Evolutionary conservation across 805 yeast genomes (phyloP), one percentile per base, ranked within the genome.

Genomic region (Starmerella stigmatis): DNA sequence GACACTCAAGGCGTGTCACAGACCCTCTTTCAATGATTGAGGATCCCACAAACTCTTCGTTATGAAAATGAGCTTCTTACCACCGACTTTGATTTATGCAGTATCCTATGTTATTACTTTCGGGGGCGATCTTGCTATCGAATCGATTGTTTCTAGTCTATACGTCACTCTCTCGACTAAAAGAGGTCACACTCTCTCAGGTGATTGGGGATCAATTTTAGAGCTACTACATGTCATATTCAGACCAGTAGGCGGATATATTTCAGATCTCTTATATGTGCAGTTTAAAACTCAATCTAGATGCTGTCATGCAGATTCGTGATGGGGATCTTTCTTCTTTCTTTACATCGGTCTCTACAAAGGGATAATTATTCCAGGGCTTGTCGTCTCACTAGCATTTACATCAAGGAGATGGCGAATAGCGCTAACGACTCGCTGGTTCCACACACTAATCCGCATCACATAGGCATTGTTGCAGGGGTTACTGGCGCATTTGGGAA

Each of bases 381-480:
- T 64, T 16, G 59, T 64, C 33, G 64, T 52, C 1, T 52, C 65
- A 0, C 47, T 64, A 43, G 57, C 58, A 29, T 54, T 64, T 16
- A 55, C 62, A 63, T 52, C 57, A 62, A 64, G 65, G 69, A 65
- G 43, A 64, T 64, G 60, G 68, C 61, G 15, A 64, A 65, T 41
- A 68, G 69, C 45, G 69, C 69, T 10, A 61, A 62, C 43, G 64
- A 60, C 50, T 55, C 66, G 0, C 50, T 61, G 10, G 69, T 64
- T 10, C 67, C 67, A 3, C 63, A 62, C 40, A 56, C 63, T 22
- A 61, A 63, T 43, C 63, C 62, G 20, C 57, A 56, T 33, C 65
- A 60, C 43, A 57, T 63, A 13, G 69, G 69, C 41, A 58, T 63
- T 37, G 65, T 64, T 13, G 56, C 66, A 15, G 69, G 69, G 21